phyloP scores from a whole-genome alignment of 2,329 filamentous ascomycete genomes.

The Aureobasidium uvarum region DNA sequence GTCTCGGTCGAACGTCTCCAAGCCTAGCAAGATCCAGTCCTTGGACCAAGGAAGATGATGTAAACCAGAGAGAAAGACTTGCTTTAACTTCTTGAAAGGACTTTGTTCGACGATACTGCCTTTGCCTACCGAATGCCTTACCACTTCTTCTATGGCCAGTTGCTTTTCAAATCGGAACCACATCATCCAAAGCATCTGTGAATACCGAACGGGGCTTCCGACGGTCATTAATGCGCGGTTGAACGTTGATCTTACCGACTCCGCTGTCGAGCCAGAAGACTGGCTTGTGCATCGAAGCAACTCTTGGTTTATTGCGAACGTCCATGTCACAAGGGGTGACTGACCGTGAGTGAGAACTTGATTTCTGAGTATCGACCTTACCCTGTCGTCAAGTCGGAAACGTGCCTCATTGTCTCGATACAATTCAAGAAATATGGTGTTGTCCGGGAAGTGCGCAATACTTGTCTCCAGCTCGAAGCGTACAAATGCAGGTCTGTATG shows the following conservation, averaged over 20 bases:
- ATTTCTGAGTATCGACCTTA: slow-evolving; percentile 62
- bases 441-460: slow-evolving; percentile 66
- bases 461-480: slow-evolving; percentile 61
- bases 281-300: slow-evolving; percentile 44
- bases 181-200: slow-evolving; percentile 33
- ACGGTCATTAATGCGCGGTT: slow-evolving; percentile 41
- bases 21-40: slow-evolving; percentile 57
- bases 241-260: slow-evolving; percentile 48
- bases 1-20: slow-evolving; percentile 43
- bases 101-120: neutral
- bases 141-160: slow-evolving; percentile 3
- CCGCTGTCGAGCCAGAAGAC: slow-evolving; percentile 31
- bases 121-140: neutral
- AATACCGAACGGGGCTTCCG: slow-evolving; percentile 39
- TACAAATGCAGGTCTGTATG: slow-evolving; percentile 66
- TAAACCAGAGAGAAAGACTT: slow-evolving; percentile 43
- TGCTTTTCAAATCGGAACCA: slow-evolving; percentile 36
- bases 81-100: slow-evolving; percentile 22
- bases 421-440: slow-evolving; percentile 71
- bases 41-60: slow-evolving; percentile 63
- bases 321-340: slow-evolving; percentile 49
- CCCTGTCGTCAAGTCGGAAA: slow-evolving; percentile 71
- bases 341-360: slow-evolving; percentile 36
- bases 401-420: slow-evolving; percentile 72
- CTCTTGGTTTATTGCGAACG: slow-evolving; percentile 58